These are phyloP conservation scores for Fomitiporia mediterranea DNA, from an alignment of 1,284 basidiomycete genomes.

Conservation along the genomic window DNA sequence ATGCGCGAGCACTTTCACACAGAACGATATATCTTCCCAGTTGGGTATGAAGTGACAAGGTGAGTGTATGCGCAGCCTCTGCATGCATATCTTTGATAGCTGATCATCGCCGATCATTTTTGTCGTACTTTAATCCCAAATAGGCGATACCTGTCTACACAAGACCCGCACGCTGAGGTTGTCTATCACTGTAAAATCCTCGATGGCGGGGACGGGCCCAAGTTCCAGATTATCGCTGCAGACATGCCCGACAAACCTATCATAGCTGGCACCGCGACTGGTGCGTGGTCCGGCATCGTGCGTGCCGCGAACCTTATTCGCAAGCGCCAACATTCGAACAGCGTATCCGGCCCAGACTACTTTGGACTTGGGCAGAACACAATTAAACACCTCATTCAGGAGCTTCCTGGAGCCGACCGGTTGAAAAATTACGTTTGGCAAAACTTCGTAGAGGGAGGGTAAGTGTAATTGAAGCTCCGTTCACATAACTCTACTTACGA, in stretches of 20 bases:
- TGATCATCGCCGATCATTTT: background rate
- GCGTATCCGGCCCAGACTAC: conserved; percentile 80
- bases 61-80: conserved; percentile 29
- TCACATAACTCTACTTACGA: background rate
- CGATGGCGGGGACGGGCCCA: conserved; percentile 75
- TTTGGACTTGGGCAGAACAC: conserved; percentile 80
- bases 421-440: conserved; percentile 79
- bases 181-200: conserved; percentile 78
- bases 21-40: conserved; percentile 79
- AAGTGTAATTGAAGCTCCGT: conserved; percentile 33
- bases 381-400: conserved; percentile 80
- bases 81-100: background rate
- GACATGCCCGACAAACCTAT: conserved; percentile 64
- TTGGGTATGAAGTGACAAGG: conserved; percentile 79
- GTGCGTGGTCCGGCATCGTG: conserved; percentile 77
- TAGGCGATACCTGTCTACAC: conserved; percentile 72
- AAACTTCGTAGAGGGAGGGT: conserved; percentile 76
- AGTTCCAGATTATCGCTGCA: conserved; percentile 71
- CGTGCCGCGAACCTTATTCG: conserved; percentile 73
- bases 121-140: background rate
- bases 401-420: conserved; percentile 63
- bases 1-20: conserved; percentile 79
- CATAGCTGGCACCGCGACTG: conserved; percentile 77
- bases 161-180: conserved; percentile 58
- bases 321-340: conserved; percentile 74